Evolutionary conservation across 768 basidiomycete genomes (phyloP).

Genomic region (Boletus speciosus): DNA sequence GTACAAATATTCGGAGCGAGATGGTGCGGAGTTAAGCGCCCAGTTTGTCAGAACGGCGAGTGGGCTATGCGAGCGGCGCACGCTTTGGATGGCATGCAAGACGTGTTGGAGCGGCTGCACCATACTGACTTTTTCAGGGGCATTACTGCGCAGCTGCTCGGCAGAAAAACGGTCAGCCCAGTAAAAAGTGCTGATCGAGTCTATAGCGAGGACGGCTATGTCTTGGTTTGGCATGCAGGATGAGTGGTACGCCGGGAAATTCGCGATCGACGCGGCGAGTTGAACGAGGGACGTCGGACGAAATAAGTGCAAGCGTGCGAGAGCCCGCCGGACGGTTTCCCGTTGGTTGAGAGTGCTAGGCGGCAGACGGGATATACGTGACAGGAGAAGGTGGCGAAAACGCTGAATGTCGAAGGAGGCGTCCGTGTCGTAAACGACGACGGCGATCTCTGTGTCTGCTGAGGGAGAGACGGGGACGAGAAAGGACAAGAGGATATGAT

Average conservation of each 20-base stretch:
- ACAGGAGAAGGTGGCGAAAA: slow-evolving; percentile 49
- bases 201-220: slow-evolving; percentile 66
- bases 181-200: slow-evolving; percentile 73
- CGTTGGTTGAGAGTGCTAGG: slow-evolving; percentile 17
- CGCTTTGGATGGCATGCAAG: slow-evolving; percentile 42
- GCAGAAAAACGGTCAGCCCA: slow-evolving; percentile 70
- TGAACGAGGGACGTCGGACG: slow-evolving; percentile 63
- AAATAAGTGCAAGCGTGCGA: slow-evolving; percentile 66
- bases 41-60: slow-evolving; percentile 60
- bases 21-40: slow-evolving; percentile 40
- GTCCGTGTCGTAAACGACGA: slow-evolving; percentile 70
- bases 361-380: slow-evolving; percentile 38
- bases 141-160: slow-evolving; percentile 46
- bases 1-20: slow-evolving; percentile 34
- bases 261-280: slow-evolving; percentile 62
- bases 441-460: slow-evolving; percentile 49
- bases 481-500: slow-evolving; percentile 57
- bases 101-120: slow-evolving; percentile 44
- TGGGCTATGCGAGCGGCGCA: slow-evolving; percentile 49
- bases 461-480: slow-evolving; percentile 45
- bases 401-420: slow-evolving; percentile 56
- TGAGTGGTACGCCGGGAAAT: slow-evolving; percentile 54
- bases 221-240: slow-evolving; percentile 47
- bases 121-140: slow-evolving; percentile 4
- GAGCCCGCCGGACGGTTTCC: slow-evolving; percentile 35